Evolutionary conservation across 768 basidiomycete genomes (phyloP), one percentile per base, ranked within the genome.

Genomic region (Termitomyces sp.): DNA sequence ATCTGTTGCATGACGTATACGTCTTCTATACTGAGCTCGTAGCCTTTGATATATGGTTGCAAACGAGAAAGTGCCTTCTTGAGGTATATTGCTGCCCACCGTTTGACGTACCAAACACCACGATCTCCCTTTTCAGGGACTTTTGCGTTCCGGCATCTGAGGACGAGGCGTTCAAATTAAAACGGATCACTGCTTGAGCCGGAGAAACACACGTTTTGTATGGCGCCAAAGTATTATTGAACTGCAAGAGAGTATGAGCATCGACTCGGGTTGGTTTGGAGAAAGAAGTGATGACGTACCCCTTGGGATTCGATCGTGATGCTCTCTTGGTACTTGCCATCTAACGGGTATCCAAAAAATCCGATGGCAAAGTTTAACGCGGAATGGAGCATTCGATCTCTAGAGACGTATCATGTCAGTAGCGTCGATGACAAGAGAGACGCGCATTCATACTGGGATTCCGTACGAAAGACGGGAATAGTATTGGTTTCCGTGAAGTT

Each of bases 161-260:
- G 2, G 12, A 16, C 20, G n/a, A 7, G 9, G 20, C 16, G 26
- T 4, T 48, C 22, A 59, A 35, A 5, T n/a, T 14, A 22, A 4
- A 10, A 32, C 30, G n/a, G 4, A 55, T 18, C 55, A 24, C 9
- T 46, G 10, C 54, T 45, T 45, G 2, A 26, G 18, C 20, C 26
- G 32, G 35, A 24, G 38, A 22, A 6, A 68, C 78, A 47, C 64
- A 90, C 75, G 90, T 92, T 57, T 80, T 80, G 62, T 94, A 94
- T 4, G 94, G 94, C 0, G 92, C 80, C 5, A 97, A 82, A 1
- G 94, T 94, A 68, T 89, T 90, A 71, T 92, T 92, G 66, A 87
- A 90, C 80, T 88, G 49, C 30, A 8, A 45, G 43, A 44, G 26
- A 36, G 51, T 8, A 59, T 44, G 9, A 20, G 53, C 26, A 32